Percentiles rank a stretch among this genome's conserved stretches.
Conservation (phyloP, 495 filamentous ascomycete species). For the Hyaloscypha finlandica region DNA sequence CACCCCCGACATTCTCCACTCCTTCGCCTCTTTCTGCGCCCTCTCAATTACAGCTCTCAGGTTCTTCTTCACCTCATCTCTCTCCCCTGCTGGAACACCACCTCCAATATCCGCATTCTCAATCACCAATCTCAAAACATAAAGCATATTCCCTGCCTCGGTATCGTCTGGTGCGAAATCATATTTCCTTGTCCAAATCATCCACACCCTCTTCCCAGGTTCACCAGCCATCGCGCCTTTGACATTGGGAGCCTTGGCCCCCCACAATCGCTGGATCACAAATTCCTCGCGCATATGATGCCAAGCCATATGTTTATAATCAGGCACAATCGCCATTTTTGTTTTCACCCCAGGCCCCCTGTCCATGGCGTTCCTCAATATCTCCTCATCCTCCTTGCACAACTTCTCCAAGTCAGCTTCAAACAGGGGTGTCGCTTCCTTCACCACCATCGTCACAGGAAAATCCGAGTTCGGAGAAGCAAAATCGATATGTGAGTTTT, state of each 20-base stretch:
- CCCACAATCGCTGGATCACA: constrained; percentile 57
- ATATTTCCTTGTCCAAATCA: constrained; percentile 78
- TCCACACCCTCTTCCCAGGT: constrained; percentile 63
- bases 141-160: constrained; percentile 61
- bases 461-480: constrained; percentile 35
- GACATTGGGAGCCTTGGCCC: constrained; percentile 49
- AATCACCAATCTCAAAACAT: constrained; percentile 76
- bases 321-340: constrained; percentile 70
- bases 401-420: constrained; percentile 11
- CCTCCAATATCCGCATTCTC: constrained; percentile 49
- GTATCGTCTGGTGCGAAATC: constrained; percentile 39
- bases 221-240: constrained; percentile 67
- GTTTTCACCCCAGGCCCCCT: constrained; percentile 35
- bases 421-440: not conserved
- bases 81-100: constrained; percentile 26
- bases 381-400: constrained; percentile 49
- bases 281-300: constrained; percentile 87
- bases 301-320: constrained; percentile 76
- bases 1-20: constrained; percentile 45
- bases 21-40: constrained; percentile 41
- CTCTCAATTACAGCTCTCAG: constrained; percentile 42
- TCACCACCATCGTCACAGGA: too few species aligned
- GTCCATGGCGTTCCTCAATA: constrained; percentile 43
- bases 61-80: constrained; percentile 28
- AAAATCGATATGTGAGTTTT: constrained; percentile 68